phyloP scores from a whole-genome alignment of 768 basidiomycete genomes.

The Boletus patriciae region DNA sequence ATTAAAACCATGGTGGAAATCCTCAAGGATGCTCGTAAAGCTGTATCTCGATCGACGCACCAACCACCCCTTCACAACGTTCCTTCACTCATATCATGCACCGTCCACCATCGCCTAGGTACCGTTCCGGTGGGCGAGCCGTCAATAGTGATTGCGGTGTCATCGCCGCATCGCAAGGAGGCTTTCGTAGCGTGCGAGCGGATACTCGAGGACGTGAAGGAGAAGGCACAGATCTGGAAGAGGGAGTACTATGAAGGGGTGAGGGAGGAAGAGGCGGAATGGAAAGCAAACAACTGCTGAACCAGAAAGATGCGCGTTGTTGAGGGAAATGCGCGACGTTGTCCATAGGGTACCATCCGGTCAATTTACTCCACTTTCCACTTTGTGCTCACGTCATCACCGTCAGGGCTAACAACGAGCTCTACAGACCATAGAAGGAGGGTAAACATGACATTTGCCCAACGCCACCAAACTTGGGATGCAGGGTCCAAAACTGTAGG shows the following conservation, averaged over 20 bases:
- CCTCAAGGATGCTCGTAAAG: conserved; percentile 45
- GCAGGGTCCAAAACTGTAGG: conserved; percentile 78
- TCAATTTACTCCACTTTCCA: conserved; percentile 68
- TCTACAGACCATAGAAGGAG: conserved; percentile 82
- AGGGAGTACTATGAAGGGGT: conserved; percentile 81
- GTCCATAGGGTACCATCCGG: conserved; percentile 9
- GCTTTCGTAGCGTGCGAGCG: conserved; percentile 78
- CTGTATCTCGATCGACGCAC: conserved; percentile 45
- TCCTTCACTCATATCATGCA: conserved; percentile 53
- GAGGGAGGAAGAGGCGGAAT: conserved; percentile 58
- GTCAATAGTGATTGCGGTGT: conserved; percentile 83
- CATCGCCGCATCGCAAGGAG: conserved; percentile 80
- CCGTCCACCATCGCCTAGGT: conserved; percentile 77
- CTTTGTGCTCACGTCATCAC: conserved; percentile 62
- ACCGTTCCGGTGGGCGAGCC: conserved; percentile 74
- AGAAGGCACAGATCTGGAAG: conserved; percentile 88
- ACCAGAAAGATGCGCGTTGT: conserved; percentile 2
- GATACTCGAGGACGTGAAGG: conserved; percentile 85
- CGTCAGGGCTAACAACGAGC: conserved; percentile 74
- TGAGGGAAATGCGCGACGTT: conserved; percentile 3
- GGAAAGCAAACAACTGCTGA: conserved; percentile 60
- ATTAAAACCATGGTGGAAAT: conserved; percentile 74
- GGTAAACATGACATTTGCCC: conserved; percentile 89
- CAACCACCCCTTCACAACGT: conserved; percentile 26
- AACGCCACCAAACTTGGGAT: conserved; percentile 92